Evolutionary conservation across 768 basidiomycete species (phyloP), one percentile per base, ranked within the genome.

Genomic region (Clitopilus hobsonii): DNA sequence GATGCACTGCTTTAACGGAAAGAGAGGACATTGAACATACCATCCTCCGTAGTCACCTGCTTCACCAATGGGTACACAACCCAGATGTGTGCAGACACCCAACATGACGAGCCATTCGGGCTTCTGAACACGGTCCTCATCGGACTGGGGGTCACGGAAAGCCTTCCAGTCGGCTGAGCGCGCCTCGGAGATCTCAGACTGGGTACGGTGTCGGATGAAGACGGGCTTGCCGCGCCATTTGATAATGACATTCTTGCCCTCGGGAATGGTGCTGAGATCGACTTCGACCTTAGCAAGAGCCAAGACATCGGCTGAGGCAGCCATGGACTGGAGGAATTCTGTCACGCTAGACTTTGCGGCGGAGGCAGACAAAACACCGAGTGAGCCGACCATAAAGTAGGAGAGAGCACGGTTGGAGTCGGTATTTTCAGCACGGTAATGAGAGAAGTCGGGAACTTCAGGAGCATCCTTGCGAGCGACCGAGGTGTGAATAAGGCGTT

Each of bases 151-250:
- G 67, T 99, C 97, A 57, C 97, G 82, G 57, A 99, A 79, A 25
- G 74, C 58, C 79, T 94, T 92, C 88, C 94, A 88, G 71, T 96
- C 86, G 55, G 81, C 75, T 32, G 71, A 65, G 72, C 91, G 87
- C 51, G 97, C 97, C 76, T 99, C 97, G 59, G 91, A 84, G 63
- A 99, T 91, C 78, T 99, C 97, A 54, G 78, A 81, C 54, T 79
- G 65, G 13, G 97, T 99, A 65, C 97, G 85, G 79, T 99, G 97
- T 61, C 97, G 85, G 70, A 99, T 94, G 80, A 98, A 98, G 53
- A 99, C 97, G 60, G 97, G 97, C 81, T 99, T 99, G 71, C 97
- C 97, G 67, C 97, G 91, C 97, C 97, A 99, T 79, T 98, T 94
- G 76, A 95, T 91, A 72, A 96, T 86, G 62, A 89, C 90, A 69